phyloP scores from a whole-genome alignment of 2,329 filamentous ascomycete species.

The Berkeleyomyces basicola region DNA sequence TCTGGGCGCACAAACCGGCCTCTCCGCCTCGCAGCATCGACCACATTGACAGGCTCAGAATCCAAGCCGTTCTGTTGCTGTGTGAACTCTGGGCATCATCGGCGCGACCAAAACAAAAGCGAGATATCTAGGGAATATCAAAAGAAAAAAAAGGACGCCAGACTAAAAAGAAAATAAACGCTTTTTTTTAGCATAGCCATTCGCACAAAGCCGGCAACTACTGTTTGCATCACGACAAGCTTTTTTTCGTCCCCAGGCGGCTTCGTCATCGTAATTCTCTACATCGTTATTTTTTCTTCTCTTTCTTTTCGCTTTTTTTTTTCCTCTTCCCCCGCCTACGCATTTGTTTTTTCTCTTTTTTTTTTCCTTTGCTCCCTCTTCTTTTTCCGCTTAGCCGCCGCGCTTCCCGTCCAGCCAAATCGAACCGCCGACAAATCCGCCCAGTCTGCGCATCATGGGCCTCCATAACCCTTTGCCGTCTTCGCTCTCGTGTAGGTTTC shows the following conservation, averaged over 20 bases:
- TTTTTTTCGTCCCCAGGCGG: background rate
- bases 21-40: background rate
- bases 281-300: background rate
- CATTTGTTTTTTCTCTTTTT: background rate
- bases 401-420: background rate
- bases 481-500: slow-evolving; percentile 48
- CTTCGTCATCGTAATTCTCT: background rate
- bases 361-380: background rate
- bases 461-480: slow-evolving; percentile 51
- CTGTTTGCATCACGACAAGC: background rate
- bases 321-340: background rate
- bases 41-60: background rate
- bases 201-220: background rate
- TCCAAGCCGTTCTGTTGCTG: background rate
- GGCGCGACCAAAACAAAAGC: background rate
- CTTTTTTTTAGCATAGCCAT: background rate
- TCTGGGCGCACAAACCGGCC: background rate
- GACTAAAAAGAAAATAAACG: background rate
- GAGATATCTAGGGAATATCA: background rate
- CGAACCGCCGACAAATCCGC: too few relatives aligned
- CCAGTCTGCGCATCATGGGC: slow-evolving; percentile 30
- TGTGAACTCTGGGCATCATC: background rate
- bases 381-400: background rate
- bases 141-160: background rate
- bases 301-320: background rate